Evolutionary conservation across 768 basidiomycete species (phyloP).

Genomic region (Collybia mongolica): DNA sequence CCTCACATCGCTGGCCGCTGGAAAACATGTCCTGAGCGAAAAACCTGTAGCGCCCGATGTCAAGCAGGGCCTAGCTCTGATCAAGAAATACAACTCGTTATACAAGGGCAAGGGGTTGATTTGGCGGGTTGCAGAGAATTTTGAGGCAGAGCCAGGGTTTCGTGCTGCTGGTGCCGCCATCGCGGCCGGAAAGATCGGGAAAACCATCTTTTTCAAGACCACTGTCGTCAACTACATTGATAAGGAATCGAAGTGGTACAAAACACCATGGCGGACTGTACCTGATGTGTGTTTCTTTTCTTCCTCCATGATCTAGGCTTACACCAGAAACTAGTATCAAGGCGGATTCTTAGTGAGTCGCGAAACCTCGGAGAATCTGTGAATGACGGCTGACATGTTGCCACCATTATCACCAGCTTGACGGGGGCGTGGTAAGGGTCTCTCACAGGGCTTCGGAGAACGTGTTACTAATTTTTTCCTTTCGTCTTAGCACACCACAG

Average conservation of each 20-base stretch:
- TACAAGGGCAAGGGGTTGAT: conserved; percentile 69
- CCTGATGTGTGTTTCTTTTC: conserved; percentile 59
- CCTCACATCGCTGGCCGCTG: conserved; percentile 60
- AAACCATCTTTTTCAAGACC: conserved; percentile 65
- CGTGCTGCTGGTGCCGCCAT: conserved; percentile 48
- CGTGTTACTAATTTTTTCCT: conserved; percentile 5
- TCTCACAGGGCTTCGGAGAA: background rate
- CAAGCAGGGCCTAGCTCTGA: conserved; percentile 56
- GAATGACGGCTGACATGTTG: conserved; percentile 3
- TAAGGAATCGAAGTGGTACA: conserved; percentile 70
- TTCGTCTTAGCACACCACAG: conserved; percentile 56
- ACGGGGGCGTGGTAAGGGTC: conserved; percentile 69
- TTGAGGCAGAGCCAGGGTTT: conserved; percentile 63
- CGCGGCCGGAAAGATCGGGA: conserved; percentile 64
- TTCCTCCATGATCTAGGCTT: conserved; percentile 1
- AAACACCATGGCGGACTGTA: conserved; percentile 80
- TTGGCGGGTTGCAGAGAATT: conserved; percentile 84
- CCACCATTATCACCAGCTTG: conserved; percentile 44
- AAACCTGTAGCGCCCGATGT: conserved; percentile 83
- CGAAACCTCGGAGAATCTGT: background rate
- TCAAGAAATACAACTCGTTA: conserved; percentile 60
- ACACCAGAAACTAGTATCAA: conserved; percentile 50
- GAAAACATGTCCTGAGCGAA: conserved; percentile 89
- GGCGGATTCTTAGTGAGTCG: conserved; percentile 76
- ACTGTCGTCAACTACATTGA: conserved; percentile 52